phyloP scores from a whole-genome alignment of 148 eudicot genomes.

The Dianthus caryophyllus region DNA sequence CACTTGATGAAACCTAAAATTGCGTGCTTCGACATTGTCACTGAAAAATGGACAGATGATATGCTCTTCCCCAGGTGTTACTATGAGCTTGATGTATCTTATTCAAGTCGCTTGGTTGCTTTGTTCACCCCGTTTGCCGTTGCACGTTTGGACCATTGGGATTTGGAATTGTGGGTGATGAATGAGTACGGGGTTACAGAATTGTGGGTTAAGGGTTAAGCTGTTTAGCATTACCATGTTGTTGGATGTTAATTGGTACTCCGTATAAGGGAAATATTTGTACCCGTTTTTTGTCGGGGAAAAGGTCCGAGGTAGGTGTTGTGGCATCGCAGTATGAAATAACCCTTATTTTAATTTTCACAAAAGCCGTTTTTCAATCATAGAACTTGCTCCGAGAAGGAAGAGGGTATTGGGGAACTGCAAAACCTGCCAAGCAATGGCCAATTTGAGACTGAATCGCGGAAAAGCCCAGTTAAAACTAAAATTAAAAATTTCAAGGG shows the following conservation, averaged over 20 bases:
- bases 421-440: too few species aligned
- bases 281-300: not conserved
- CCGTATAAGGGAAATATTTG: too few species aligned
- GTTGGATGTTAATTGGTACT: not conserved
- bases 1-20: not conserved
- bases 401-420: too few species aligned
- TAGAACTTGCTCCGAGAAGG: too few species aligned
- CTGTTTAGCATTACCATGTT: not conserved
- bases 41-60: not conserved
- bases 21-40: not conserved
- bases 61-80: not conserved
- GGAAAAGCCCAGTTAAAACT: too few species aligned
- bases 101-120: not conserved
- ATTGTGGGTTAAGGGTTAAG: not conserved
- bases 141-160: not conserved
- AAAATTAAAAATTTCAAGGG: too few species aligned
- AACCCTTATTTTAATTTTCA: too few species aligned
- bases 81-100: not conserved
- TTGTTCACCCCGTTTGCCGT: too few species aligned
- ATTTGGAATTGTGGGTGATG: slow-evolving; percentile 4
- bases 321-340: too few species aligned
- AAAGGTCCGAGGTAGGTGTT: not conserved
- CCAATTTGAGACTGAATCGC: too few species aligned
- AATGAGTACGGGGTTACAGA: not conserved
- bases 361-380: too few species aligned